phyloP scores from a whole-genome alignment of 192 early-diverging fungal genomes.

The Entomortierella chlamydospora region DNA sequence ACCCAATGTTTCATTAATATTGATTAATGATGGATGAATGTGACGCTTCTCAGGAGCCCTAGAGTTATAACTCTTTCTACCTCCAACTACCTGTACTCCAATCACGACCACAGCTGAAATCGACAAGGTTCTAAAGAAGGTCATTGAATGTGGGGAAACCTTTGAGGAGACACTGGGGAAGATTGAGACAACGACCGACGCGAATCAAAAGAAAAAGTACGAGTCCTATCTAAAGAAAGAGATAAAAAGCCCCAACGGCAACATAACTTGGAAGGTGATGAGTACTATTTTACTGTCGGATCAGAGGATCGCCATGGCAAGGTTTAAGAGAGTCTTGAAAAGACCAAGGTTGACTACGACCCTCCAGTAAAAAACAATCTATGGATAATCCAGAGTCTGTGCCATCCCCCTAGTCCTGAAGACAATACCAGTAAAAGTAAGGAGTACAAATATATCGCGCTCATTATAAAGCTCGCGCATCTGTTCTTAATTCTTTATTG shows the following conservation, averaged over 20 bases:
- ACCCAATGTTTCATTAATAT: neutral
- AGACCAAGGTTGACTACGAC: conserved; percentile 29
- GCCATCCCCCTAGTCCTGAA: conserved; percentile 12
- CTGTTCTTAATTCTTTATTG: too few relatives aligned
- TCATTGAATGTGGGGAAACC: conserved; percentile 93
- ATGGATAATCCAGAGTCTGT: conserved; percentile 56
- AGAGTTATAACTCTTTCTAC: neutral
- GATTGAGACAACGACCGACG: conserved; percentile 80
- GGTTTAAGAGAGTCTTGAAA: conserved; percentile 26
- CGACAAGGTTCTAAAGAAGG: conserved; percentile 94
- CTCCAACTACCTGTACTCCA: neutral
- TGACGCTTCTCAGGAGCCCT: too few relatives aligned
- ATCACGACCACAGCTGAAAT: conserved; percentile 82
- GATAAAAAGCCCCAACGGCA: conserved; percentile 98
- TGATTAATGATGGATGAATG: neutral
- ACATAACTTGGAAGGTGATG: conserved; percentile 92
- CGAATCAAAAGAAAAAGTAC: conserved; percentile 96
- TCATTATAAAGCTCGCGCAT: neutral
- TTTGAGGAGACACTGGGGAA: conserved; percentile 95
- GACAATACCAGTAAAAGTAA: conserved; percentile 30
- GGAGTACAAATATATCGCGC: neutral
- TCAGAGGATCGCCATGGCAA: conserved; percentile 70
- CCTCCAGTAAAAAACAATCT: conserved; percentile 21
- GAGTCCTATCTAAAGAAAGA: conserved; percentile 98
- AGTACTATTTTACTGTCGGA: conserved; percentile 80